A percentile compares a stretch with the other conserved stretches of the same genome.
phyloP scores from a whole-genome alignment of 2,329 filamentous ascomycete genomes.

The Fusarium denticulatum region DNA sequence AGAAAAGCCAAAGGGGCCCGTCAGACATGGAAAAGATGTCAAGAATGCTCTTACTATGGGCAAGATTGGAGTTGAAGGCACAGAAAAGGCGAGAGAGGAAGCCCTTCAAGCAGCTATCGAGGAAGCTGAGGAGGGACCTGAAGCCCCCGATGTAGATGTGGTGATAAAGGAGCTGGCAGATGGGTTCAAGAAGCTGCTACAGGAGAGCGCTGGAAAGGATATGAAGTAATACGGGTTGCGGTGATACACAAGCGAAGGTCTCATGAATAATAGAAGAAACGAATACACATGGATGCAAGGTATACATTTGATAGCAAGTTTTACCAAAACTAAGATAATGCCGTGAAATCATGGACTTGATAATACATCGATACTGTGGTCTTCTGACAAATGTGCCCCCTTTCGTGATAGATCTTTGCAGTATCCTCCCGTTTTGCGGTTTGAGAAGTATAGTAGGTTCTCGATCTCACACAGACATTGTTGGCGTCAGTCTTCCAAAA shows the following conservation, averaged over 20 bases:
- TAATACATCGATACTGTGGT: neutral
- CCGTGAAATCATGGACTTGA: neutral
- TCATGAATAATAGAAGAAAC: neutral
- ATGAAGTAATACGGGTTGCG: neutral
- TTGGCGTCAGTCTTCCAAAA: constrained; percentile 5
- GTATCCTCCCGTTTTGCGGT: neutral
- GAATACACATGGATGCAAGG: neutral
- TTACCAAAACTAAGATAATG: constrained; percentile 7
- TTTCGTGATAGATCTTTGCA: neutral
- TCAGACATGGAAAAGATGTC: constrained; percentile 65
- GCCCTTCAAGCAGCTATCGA: constrained; percentile 33
- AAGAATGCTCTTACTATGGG: constrained; percentile 55
- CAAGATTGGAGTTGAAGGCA: constrained; percentile 52
- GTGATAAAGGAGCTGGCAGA: constrained; percentile 54
- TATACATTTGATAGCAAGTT: constrained; percentile 12
- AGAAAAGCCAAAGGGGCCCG: constrained; percentile 58
- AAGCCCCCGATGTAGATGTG: constrained; percentile 54
- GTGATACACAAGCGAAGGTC: neutral
- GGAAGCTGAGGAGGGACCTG: constrained; percentile 47
- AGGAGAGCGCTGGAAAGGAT: constrained; percentile 25
- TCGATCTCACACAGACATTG: neutral
- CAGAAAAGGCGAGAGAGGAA: constrained; percentile 38
- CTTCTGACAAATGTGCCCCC: neutral
- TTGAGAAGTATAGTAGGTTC: neutral
- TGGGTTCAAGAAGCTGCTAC: constrained; percentile 51